Evolutionary conservation across 2,329 filamentous ascomycete genomes (phyloP), one percentile per base, ranked within the genome.

Genomic region (Harringtonia aguacate): DNA sequence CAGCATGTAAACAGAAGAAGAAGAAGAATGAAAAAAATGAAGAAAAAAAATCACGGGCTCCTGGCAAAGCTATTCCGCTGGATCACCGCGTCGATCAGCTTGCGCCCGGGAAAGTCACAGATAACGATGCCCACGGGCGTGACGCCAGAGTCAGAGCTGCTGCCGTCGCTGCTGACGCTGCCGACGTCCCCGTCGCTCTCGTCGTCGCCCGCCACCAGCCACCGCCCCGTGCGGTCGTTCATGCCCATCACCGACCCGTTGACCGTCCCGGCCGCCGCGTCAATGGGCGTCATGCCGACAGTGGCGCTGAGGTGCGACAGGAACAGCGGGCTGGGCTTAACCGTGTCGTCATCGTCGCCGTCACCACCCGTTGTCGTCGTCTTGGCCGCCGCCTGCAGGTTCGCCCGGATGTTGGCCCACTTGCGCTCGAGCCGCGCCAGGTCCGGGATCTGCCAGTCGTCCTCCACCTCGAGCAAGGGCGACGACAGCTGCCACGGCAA

Each of bases 181-280:
- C 24, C 24, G 3, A n/a, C 18, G 29, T 17, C 21, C 6, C 17
- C 22, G n/a, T 29, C 38, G 20, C 18, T 9, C n/a, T 9, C 20
- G 35, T 39, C 33, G n/a, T 44, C 36, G 4, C 45, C 43, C 12
- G 43, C 45, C 18, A 36, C 48, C 31, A 71, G 56, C 63, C 65
- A 72, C 49, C 57, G 55, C 28, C 68, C 68, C 29, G 68, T 70
- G 57, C 64, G 62, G 50, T 72, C 68, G 45, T 73, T 73, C 60
- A 72, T 69, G 24, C 69, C 69, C n/a, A 53, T 51, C 4, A 69
- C 57, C 15, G 50, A 46, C 35, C 57, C 55, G 49, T 69, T 65
- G 42, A 53, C 51, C n/a, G 67, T 62, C 0, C 70, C 69, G 0
- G 69, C 69, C 12, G 69, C 69, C 2, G 68, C 70, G 51, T 69